Evolutionary conservation across 2,329 filamentous ascomycete species (phyloP).

Genomic region (Aureobasidium musti): DNA sequence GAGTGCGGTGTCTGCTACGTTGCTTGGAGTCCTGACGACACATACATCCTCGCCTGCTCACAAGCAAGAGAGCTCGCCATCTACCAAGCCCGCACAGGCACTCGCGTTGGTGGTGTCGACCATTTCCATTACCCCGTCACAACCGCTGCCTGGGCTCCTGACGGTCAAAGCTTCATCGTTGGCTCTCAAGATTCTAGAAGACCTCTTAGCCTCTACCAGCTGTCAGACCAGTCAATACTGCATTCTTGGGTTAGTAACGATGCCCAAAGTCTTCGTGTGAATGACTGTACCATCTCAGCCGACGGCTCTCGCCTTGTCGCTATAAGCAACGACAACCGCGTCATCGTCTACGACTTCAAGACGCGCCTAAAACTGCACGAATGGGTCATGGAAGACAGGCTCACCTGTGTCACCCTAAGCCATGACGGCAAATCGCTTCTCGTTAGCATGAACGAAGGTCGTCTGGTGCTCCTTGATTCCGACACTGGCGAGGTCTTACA

Average conservation of each 20-base stretch:
- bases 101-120: conserved; percentile 63
- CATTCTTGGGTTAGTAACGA: conserved; percentile 29
- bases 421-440: conserved; percentile 78
- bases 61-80: conserved; percentile 42
- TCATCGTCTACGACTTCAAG: conserved; percentile 81
- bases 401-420: conserved; percentile 80
- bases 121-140: conserved; percentile 83
- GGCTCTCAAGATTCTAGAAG: conserved; percentile 69
- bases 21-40: conserved; percentile 90
- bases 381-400: conserved; percentile 65
- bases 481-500: conserved; percentile 67
- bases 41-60: conserved; percentile 78
- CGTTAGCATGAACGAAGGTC: conserved; percentile 75
- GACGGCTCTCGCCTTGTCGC: conserved; percentile 80
- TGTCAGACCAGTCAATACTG: conserved; percentile 26
- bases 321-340: conserved; percentile 67
- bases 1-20: conserved; percentile 70
- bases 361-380: conserved; percentile 75
- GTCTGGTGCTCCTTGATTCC: conserved; percentile 77
- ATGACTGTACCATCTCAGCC: conserved; percentile 79
- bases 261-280: conserved; percentile 57
- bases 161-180: conserved; percentile 75
- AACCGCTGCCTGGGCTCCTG: conserved; percentile 83
- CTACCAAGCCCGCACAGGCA: conserved; percentile 53
- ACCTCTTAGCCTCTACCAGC: conserved; percentile 61